phyloP scores from a whole-genome alignment of 306 rosid genomes.

The Lathyrus sativus region DNA sequence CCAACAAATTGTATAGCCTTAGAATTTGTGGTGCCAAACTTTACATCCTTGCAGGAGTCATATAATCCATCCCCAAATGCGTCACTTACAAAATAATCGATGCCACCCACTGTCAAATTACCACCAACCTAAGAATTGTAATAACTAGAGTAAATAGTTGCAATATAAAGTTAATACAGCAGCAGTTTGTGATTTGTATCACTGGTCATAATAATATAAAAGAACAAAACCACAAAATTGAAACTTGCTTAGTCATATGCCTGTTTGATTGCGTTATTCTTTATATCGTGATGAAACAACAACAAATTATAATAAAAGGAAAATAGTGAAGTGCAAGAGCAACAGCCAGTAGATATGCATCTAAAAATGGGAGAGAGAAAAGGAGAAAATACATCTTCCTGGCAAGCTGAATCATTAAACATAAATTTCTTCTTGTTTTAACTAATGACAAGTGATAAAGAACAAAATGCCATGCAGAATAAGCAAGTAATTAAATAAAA shows the following conservation, averaged over 20 bases:
- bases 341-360: background rate
- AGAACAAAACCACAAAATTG: constrained; percentile 18
- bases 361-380: background rate
- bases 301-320: too few species aligned
- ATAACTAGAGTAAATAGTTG: constrained; percentile 32
- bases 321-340: background rate
- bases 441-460: constrained; percentile 15
- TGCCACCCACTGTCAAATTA: constrained; percentile 80
- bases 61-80: constrained; percentile 92
- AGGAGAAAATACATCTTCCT: background rate
- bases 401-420: constrained; percentile 14
- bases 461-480: constrained; percentile 18
- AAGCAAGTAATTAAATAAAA: constrained; percentile 18
- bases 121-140: constrained; percentile 65
- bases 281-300: constrained; percentile 21
- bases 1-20: constrained; percentile 82
- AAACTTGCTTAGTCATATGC: constrained; percentile 4
- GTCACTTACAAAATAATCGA: constrained; percentile 73
- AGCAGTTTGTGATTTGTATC: constrained; percentile 31
- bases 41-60: constrained; percentile 95
- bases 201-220: background rate
- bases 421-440: constrained; percentile 29
- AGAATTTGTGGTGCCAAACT: constrained; percentile 89
- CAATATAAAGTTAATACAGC: constrained; percentile 7
- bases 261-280: background rate